Evolutionary conservation across 805 yeast species (phyloP).

Genomic region (Hanseniaspora lachancei): DNA sequence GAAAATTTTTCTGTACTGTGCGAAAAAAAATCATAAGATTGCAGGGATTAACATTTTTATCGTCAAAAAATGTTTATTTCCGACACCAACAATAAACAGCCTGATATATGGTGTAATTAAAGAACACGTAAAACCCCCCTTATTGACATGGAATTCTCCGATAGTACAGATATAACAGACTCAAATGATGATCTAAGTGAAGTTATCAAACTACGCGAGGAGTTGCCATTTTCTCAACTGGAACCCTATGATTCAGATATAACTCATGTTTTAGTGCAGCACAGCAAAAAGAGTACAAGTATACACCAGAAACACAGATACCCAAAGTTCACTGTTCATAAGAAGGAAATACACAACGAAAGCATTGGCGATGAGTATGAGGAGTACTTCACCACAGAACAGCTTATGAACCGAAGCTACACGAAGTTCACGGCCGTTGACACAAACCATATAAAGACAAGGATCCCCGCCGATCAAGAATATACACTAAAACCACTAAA

Average conservation of each 20-base stretch:
- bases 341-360: conserved; percentile 9
- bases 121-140: too few species aligned
- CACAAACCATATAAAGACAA: background rate
- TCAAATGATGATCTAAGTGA: conserved; percentile 7
- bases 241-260: background rate
- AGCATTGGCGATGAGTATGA: conserved; percentile 3
- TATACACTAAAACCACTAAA: background rate
- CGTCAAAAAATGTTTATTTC: background rate
- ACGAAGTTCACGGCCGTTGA: background rate
- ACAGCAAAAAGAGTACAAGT: too few species aligned
- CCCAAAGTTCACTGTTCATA: background rate
- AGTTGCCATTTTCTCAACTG: conserved; percentile 2
- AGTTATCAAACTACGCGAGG: conserved; percentile 6
- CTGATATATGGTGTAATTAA: too few species aligned
- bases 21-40: background rate
- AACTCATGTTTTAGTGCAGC: background rate
- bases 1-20: too few species aligned
- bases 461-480: background rate
- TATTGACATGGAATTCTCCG: background rate
- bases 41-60: too few species aligned
- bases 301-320: background rate
- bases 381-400: background rate
- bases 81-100: background rate
- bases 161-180: background rate
- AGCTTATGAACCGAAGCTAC: background rate